Base-by-base conservation (phyloP, 2,329 filamentous ascomycete species). In the Colletotrichum limetticola region DNA sequence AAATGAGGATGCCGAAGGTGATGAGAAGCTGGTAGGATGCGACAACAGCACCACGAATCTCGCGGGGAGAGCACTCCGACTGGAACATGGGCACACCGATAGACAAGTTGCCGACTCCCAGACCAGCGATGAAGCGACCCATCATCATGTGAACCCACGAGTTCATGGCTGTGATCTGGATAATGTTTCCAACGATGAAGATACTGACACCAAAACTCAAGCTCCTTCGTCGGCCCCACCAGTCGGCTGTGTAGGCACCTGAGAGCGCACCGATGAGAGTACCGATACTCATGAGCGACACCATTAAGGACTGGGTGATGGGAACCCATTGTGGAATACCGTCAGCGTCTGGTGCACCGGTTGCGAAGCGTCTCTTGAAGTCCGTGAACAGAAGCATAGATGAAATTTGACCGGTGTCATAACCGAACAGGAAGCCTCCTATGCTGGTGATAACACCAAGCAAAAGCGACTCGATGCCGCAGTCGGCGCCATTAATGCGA, bases 11-110 rank as follows among this genome's bases (percentile, higher is more conserved):
- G 42, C 92, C 92, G 32, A 93, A 84, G 0, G 92, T 94, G 79
- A 94, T 92, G 83, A 93, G 91, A 19, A 94, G 88, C 82, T 94
- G 92, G 81, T 94, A 94, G n/a, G 88, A 90, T 5, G 88, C 86
- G n/a, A 92, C 89, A 56, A 93, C 87, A 42, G 89, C 87, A 76
- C 91, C 91, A 76, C 91, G 89, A 74, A 92, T 91, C 76, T 90
- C 86, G 22, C 86, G 85, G 4, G 91, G 91, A 1, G 89, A 86
- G 65, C 86, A 90, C 78, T 93, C 91, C 53, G 89, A 89, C 80
- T 93, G 91, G 80, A 91, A 92, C 86, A 93, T 90, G 71, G 91
- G 91, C 2, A 92, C 90, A 46, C 90, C 86, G 42, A 92, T 88
- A 0, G 90, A 92, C 1, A 94, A 85, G 64, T 87, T 91, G 56